Base-by-base conservation (phyloP, 495 filamentous ascomycete species). In the Hypomontagnella submonticulosa region DNA sequence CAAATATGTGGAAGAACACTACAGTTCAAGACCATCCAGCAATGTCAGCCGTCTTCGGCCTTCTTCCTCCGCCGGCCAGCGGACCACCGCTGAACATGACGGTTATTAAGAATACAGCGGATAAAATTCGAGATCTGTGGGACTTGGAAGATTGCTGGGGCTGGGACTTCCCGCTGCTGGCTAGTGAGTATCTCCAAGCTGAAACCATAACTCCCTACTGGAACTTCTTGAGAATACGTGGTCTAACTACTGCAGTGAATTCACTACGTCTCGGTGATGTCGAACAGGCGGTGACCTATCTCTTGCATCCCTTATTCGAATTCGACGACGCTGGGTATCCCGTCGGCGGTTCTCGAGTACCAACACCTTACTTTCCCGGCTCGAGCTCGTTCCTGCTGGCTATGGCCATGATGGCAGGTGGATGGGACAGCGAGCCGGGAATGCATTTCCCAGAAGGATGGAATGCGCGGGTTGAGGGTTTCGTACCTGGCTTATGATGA, bases 351-450 rank as follows among this genome's bases (percentile, higher is more conserved):
- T 70, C 74, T 27, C 71, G 80, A 32, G 83, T 85, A 20, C 77
- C 84, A 27, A 86, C 84, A 27, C 83, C 83, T 7, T 87, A 85
- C 70, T 84, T 86, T 37, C 84, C 84, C 1, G 78, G 77, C 15
- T 75, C 74, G 36, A 77, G 78, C 10, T 74, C 76, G 13, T 73
- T 85, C 48, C 51, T 87, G 50, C 44, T 83, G 8, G 83, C 83
- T 3, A 75, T 81, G 55, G 83, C 78, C 5, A 85, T 85, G 82
- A 81, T 86, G 79, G 80, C 81, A 5, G 82, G 83, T 7, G 81
- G 80, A 0, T 84, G 82, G 82, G 79, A 83, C 53, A 83, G 76
- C 3, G 69, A 67, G 16, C 75, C 71, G 38, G 82, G 78, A 5
- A 49, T 47, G 51, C 73, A 81, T 40, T 83, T 80, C 44, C 82